A percentile compares a stretch with the other conserved stretches of the same genome.
Evolutionary conservation across 371 early-diverging fungal species (phyloP).

Genomic region (Mortierella sp.): DNA sequence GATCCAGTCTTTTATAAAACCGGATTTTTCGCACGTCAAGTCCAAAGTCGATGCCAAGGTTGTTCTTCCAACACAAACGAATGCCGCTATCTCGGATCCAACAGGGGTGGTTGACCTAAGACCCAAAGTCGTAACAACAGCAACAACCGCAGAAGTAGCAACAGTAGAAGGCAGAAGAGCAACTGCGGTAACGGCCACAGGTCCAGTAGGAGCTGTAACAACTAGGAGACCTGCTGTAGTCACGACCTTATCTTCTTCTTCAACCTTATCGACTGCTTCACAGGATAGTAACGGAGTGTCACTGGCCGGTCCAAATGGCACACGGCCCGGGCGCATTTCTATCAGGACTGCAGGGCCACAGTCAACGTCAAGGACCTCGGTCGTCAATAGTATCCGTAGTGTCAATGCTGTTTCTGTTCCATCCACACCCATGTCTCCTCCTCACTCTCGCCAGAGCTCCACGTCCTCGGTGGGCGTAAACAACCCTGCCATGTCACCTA

Average conservation of each 20-base stretch:
- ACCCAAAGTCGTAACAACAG: neutral
- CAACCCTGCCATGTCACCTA: conserved; percentile 10
- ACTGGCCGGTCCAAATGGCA: neutral
- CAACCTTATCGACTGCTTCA: too few relatives aligned
- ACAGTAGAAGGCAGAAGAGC: neutral
- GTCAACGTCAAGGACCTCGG: conserved; percentile 2
- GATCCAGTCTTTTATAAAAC: conserved; percentile 42
- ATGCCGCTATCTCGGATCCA: neutral
- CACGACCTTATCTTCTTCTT: too few relatives aligned
- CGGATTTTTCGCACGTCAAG: conserved; percentile 43
- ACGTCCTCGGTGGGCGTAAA: conserved; percentile 8
- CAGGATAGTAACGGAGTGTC: too few relatives aligned
- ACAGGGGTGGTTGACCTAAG: neutral
- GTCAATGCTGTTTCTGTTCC: neutral
- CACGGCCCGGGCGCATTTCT: conserved; percentile 5
- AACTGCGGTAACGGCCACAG: conserved; percentile 3
- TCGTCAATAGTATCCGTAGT: neutral
- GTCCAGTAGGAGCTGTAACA: neutral
- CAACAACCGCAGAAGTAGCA: neutral
- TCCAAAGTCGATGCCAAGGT: conserved; percentile 44
- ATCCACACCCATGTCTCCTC: conserved; percentile 11
- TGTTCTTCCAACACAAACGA: conserved; percentile 5
- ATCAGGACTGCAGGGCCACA: conserved; percentile 6
- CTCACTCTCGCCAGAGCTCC: conserved; percentile 27
- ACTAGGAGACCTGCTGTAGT: too few relatives aligned